Conservation (phyloP, 1,284 basidiomycete genomes). For the Ceratobasidium sp. region DNA sequence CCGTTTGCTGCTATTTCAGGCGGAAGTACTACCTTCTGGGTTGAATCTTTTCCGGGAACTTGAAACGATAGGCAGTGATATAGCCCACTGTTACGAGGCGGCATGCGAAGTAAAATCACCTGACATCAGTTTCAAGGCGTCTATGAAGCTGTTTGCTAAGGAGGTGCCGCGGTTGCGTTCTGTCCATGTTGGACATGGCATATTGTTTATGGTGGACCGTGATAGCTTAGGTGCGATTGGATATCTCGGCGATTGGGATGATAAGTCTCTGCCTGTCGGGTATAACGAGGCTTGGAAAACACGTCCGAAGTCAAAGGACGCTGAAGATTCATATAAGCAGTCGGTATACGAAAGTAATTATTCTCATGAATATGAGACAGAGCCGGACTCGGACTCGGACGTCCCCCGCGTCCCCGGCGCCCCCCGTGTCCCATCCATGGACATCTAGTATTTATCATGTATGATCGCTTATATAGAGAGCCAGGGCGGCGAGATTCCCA, state of each 20-base stretch:
- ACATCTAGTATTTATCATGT: too few species aligned
- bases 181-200: slow-evolving; percentile 1
- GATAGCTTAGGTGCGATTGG: neutral
- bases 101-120: neutral
- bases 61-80: slow-evolving; percentile 1
- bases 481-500: too few species aligned
- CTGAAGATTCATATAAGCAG: neutral
- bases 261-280: neutral
- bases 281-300: neutral
- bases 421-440: too few species aligned
- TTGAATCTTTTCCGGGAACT: slow-evolving; percentile 19
- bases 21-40: neutral
- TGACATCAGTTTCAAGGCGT: neutral
- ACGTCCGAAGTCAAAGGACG: neutral
- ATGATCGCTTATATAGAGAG: too few species aligned
- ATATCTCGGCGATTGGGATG: neutral
- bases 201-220: neutral
- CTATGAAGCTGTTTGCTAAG: neutral
- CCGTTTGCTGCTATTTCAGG: neutral
- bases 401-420: too few species aligned
- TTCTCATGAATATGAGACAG: neutral
- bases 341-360: neutral
- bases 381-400: too few species aligned
- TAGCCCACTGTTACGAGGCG: neutral
- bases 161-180: slow-evolving; percentile 2